Evolutionary conservation across 1,284 basidiomycete species (phyloP).

Genomic region (Trametes hirsuta): DNA sequence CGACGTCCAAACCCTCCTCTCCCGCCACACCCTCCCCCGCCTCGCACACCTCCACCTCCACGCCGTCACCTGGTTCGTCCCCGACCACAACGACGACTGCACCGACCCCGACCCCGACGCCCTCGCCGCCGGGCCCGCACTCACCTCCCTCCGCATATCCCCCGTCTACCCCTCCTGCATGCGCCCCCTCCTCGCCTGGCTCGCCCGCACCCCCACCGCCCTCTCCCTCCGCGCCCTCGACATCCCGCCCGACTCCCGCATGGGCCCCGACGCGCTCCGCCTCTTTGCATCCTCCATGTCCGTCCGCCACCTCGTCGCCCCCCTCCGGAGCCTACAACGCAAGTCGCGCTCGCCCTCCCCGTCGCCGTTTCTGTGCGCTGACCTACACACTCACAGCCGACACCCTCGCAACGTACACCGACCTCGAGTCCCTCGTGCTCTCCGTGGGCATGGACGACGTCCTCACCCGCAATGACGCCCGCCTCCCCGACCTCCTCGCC

Average conservation of each 20-base stretch:
- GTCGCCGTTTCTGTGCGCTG: background rate
- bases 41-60: slow-evolving; percentile 8
- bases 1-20: slow-evolving; percentile 9
- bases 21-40: slow-evolving; percentile 5
- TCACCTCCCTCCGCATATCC: slow-evolving; percentile 7
- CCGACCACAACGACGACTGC: slow-evolving; percentile 1
- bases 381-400: background rate
- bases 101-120: background rate
- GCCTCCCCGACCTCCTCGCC: slow-evolving; percentile 9
- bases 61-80: slow-evolving; percentile 11
- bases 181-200: slow-evolving; percentile 9
- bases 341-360: background rate
- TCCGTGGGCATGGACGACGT: slow-evolving; percentile 9
- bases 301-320: slow-evolving; percentile 2
- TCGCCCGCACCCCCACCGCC: slow-evolving; percentile 10
- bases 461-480: background rate
- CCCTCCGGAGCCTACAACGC: slow-evolving; percentile 9
- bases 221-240: slow-evolving; percentile 2
- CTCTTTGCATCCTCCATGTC: slow-evolving; percentile 6
- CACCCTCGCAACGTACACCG: slow-evolving; percentile 1
- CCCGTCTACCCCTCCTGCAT: slow-evolving; percentile 15
- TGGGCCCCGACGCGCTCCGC: slow-evolving; percentile 3
- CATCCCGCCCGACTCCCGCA: slow-evolving; percentile 5
- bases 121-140: background rate
- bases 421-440: slow-evolving; percentile 10